Evolutionary conservation across 345 rosid genomes (phyloP).

Genomic region (Syzygium aromaticum): DNA sequence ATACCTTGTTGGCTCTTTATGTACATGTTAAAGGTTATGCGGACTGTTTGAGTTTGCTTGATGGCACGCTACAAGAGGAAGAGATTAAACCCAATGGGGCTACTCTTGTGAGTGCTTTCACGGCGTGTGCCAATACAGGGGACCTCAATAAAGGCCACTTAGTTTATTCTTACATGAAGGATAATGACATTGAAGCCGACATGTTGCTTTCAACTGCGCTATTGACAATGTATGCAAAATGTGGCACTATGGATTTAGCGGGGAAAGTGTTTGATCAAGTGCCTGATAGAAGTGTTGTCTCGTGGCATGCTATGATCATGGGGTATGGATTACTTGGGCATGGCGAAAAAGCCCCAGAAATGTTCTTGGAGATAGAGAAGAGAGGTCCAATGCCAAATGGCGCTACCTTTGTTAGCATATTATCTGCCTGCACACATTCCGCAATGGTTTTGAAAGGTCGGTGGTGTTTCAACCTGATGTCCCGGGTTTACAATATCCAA

Average conservation of each 20-base stretch:
- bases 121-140: slow-evolving; percentile 41
- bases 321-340: slow-evolving; percentile 20
- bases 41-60: slow-evolving; percentile 38
- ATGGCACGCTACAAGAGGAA: slow-evolving; percentile 24
- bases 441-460: slow-evolving; percentile 59
- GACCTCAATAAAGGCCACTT: slow-evolving; percentile 34
- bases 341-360: slow-evolving; percentile 32
- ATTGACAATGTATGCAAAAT: slow-evolving; percentile 37
- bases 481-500: slow-evolving; percentile 28
- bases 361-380: slow-evolving; percentile 45
- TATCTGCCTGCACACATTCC: slow-evolving; percentile 41
- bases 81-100: slow-evolving; percentile 38
- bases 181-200: slow-evolving; percentile 25
- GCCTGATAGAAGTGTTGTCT: slow-evolving; percentile 15
- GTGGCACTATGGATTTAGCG: slow-evolving; percentile 19
- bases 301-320: slow-evolving; percentile 26
- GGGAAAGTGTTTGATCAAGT: slow-evolving; percentile 14
- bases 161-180: slow-evolving; percentile 35
- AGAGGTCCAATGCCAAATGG: slow-evolving; percentile 30
- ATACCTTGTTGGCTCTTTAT: slow-evolving; percentile 30
- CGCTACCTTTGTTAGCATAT: slow-evolving; percentile 40
- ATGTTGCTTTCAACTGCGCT: slow-evolving; percentile 43
- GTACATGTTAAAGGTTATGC: slow-evolving; percentile 33
- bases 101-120: slow-evolving; percentile 41
- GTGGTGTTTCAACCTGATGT: slow-evolving; percentile 35